Base-by-base conservation (phyloP, 2,329 filamentous ascomycete genomes). In the Grosmannia huntii region DNA sequence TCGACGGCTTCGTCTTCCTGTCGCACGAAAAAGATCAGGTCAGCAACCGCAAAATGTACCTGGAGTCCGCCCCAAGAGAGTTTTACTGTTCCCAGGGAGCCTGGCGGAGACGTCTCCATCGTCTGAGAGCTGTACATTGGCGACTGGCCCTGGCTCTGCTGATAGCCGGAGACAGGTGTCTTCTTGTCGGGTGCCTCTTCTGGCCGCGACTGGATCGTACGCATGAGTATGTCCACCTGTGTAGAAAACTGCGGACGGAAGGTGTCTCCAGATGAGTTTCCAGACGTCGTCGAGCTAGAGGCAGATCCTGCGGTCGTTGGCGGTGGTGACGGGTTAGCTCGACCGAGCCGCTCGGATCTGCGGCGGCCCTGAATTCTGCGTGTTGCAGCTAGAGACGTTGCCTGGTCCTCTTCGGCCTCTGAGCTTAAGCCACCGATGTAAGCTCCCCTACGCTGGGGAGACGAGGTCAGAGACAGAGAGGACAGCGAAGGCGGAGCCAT, bases 151-250 rank as follows among this genome's bases (percentile, higher is more conserved):
- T 55, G 36, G 31, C 14, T 44, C 23, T 48, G 53, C 31, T 53
- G 54, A 21, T 46, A 44, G 21, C 31, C 9, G 36, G 31, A 25
- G n/a, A 6, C 19, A 11, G 19, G 31, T 33, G 25, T 56, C 46
- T 55, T 59, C 50, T 12, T 57, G 16, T 33, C 59, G 57, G 5
- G 4, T 69, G 81, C 90, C 66, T 80, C 77, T 60, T 76, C 73
- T 25, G 77, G 71, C 66, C 86, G 87, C 51, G 81, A 75, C 69
- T 96, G 90, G 52, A 96, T 92, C 0, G 86, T 83, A 70, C 86
- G 90, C 90, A 96, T 95, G 49, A 97, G 73, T 49, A 84, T 85
- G 68, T 96, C 91, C 44, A 96, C 84, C 60, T 89, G 83, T 0
- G 90, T 96, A n/a, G 82, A 79, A 68, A 91, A 92, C 60, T 81